Conservation (phyloP, 208 protist genomes). For the Leishmania amazonensis region DNA sequence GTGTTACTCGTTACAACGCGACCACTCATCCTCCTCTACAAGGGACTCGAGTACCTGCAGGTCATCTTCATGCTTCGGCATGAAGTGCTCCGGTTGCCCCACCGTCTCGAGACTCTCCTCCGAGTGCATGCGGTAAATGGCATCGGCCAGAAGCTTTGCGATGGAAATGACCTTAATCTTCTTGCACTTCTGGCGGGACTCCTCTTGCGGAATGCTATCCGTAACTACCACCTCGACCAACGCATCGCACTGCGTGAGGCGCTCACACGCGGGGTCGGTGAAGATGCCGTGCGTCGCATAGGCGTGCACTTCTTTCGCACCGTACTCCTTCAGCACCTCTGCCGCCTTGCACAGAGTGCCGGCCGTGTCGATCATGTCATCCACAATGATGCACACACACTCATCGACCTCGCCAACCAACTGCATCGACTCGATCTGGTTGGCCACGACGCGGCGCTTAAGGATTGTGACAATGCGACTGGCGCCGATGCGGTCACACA, state of each 20-base stretch:
- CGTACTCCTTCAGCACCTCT: slow-evolving; percentile 93
- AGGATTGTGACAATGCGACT: slow-evolving; percentile 94
- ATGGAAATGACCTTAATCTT: slow-evolving; percentile 91
- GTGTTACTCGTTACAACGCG: slow-evolving; percentile 26
- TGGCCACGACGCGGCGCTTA: slow-evolving; percentile 94
- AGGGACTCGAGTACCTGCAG: slow-evolving; percentile 80
- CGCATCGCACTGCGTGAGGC: slow-evolving; percentile 84
- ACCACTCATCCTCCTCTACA: slow-evolving; percentile 84
- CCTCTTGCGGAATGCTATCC: slow-evolving; percentile 91
- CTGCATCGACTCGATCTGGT: slow-evolving; percentile 93
- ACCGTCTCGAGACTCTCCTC: slow-evolving; percentile 83
- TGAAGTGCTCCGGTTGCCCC: slow-evolving; percentile 32
- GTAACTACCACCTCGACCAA: slow-evolving; percentile 94
- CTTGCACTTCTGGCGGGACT: slow-evolving; percentile 58
- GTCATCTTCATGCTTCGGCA: slow-evolving; percentile 59
- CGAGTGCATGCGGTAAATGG: slow-evolving; percentile 86
- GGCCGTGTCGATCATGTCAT: slow-evolving; percentile 98
- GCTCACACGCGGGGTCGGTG: slow-evolving; percentile 91
- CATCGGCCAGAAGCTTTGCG: slow-evolving; percentile 85
- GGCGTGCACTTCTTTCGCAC: slow-evolving; percentile 94
- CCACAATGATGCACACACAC: slow-evolving; percentile 96
- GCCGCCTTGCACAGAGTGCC: slow-evolving; percentile 96
- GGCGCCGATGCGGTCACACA: slow-evolving; percentile 80
- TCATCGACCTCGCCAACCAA: slow-evolving; percentile 95
- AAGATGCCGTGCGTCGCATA: slow-evolving; percentile 96